Conservation (phyloP, 176 grass and related monocot species). For the Cenchrus americanus region DNA sequence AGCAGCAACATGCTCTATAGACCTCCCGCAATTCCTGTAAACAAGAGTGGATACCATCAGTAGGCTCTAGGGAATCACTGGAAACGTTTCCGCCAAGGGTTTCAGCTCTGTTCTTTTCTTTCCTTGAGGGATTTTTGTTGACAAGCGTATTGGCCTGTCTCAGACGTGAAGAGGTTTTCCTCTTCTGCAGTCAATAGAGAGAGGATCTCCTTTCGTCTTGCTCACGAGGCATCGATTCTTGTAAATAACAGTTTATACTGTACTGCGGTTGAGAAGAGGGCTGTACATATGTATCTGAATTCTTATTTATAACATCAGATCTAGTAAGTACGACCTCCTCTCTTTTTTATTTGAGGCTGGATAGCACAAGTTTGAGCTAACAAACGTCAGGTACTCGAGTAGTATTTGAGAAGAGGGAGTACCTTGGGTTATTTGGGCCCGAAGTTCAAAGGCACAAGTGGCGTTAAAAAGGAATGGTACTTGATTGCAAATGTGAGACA, state of each 20-base stretch:
- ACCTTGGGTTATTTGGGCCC: background rate
- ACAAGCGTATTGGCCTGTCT: slow-evolving; percentile 46
- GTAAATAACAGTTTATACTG: slow-evolving; percentile 7
- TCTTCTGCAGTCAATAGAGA: slow-evolving; percentile 29
- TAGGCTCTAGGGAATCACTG: slow-evolving; percentile 15
- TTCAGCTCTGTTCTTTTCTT: background rate
- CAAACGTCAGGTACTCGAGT: too few relatives aligned
- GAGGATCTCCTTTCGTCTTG: slow-evolving; percentile 9
- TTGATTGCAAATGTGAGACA: background rate
- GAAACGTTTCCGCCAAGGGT: slow-evolving; percentile 15
- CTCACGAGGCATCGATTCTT: slow-evolving; percentile 17
- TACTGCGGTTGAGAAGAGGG: background rate
- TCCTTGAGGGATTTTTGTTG: slow-evolving; percentile 47
- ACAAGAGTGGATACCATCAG: slow-evolving; percentile 61
- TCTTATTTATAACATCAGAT: background rate
- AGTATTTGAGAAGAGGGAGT: too few relatives aligned
- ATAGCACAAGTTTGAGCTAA: too few relatives aligned
- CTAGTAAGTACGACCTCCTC: too few relatives aligned
- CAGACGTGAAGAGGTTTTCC: slow-evolving; percentile 39
- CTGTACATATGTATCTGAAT: background rate
- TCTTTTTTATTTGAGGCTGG: too few relatives aligned
- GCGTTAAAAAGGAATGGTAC: background rate
- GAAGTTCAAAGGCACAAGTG: background rate
- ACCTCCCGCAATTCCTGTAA: slow-evolving; percentile 62
- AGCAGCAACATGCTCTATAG: slow-evolving; percentile 51